These are phyloP conservation scores for Naganishia sp. DNA, from an alignment of 1,284 basidiomycete species.

Conservation along the genomic window DNA sequence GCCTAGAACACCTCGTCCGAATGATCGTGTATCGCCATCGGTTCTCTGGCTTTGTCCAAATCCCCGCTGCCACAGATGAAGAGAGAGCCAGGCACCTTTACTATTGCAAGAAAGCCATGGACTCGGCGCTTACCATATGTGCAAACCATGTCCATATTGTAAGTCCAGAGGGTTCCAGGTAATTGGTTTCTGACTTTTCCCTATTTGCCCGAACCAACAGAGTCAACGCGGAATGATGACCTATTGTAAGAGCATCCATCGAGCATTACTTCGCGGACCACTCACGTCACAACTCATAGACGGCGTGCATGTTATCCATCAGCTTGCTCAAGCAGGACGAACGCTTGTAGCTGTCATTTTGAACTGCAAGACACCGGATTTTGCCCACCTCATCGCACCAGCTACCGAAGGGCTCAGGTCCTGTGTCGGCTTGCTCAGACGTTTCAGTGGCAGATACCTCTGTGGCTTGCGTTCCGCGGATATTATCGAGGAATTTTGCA, in stretches of 20 bases:
- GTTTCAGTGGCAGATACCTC: slow-evolving; percentile 58
- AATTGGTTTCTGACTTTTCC: neutral
- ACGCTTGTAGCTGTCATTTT: slow-evolving; percentile 80
- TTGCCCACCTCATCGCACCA: slow-evolving; percentile 67
- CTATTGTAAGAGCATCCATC: slow-evolving; percentile 65
- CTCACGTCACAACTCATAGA: slow-evolving; percentile 56
- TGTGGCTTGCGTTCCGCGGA: slow-evolving; percentile 84
- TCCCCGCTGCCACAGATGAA: slow-evolving; percentile 51
- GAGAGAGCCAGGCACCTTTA: slow-evolving; percentile 52
- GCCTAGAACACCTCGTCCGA: slow-evolving; percentile 77
- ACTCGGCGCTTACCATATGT: slow-evolving; percentile 64
- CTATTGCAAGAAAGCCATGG: slow-evolving; percentile 61
- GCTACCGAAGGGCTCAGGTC: slow-evolving; percentile 79
- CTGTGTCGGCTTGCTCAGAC: slow-evolving; percentile 73
- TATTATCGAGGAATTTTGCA: slow-evolving; percentile 87
- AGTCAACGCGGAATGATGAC: slow-evolving; percentile 80
- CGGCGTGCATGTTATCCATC: slow-evolving; percentile 89
- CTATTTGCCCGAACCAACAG: slow-evolving; percentile 30
- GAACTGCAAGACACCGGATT: slow-evolving; percentile 60
- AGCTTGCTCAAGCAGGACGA: slow-evolving; percentile 86
- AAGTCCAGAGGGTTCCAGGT: slow-evolving; percentile 45
- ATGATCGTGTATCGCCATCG: slow-evolving; percentile 60
- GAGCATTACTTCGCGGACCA: too few species aligned
- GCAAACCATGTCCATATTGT: slow-evolving; percentile 78
- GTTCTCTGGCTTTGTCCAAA: slow-evolving; percentile 54